Base-by-base conservation (phyloP, 2,329 filamentous ascomycete species). In the Neoascochyta sp. region DNA sequence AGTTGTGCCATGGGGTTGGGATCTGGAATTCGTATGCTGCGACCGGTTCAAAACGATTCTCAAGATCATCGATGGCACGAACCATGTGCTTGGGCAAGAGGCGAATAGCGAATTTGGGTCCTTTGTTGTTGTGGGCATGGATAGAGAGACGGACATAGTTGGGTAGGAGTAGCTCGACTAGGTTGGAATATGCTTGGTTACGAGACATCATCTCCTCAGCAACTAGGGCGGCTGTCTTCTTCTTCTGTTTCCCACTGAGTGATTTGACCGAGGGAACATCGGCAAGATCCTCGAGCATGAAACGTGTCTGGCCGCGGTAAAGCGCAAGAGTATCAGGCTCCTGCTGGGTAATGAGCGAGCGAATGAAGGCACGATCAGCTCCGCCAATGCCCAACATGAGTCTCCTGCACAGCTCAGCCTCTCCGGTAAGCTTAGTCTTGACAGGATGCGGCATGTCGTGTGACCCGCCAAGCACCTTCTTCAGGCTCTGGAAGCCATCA, bases 111-210 rank as follows among this genome's bases (percentile, higher is more conserved):
- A 67, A 67, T 19, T 68, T 68, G 3, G 65, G 65, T 1, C 66
- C 63, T 4, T 54, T 44, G 31, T 67, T 68, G 28, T 57, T 52
- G 34, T 67, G 67, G 33, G 67, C 67, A 33, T 71, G 69, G 26
- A 71, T 71, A 0, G 67, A 70, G 0, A 71, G 55, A n/a, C 68
- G 65, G 22, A 72, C 53, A 31, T 67, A 62, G 34, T 66, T 60
- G 2, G 68, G 68, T 36, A 69, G 64, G 2, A 70, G 41, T 3
- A 69, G 44, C 47, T 70, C 66, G n/a, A 69, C 57, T 9, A 71
- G 54, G 27, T 70, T 70, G 3, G 68, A 70, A 36, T 71, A 71
- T 7, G 66, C 66, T 35, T 70, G 66, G 39, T 71, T 71, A 6
- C 68, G 56, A 12, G 52, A 50, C 16, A 64, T 57, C 60, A 63